Evolutionary conservation across 2,329 filamentous ascomycete genomes (phyloP).

Genomic region (Pseudogymnoascus sp.): DNA sequence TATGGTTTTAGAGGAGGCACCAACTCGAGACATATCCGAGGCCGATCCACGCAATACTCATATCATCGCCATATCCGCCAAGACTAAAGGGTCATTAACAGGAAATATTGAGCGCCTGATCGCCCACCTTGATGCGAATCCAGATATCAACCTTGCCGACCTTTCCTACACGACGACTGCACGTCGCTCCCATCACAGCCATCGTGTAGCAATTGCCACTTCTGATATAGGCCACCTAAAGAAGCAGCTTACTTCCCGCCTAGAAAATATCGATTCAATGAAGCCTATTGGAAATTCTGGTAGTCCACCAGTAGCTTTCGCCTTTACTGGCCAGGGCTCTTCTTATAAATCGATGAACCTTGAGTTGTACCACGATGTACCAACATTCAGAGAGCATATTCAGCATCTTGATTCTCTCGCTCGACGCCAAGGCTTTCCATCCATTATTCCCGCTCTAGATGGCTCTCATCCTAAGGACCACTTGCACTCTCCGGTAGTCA

Average conservation of each 20-base stretch:
- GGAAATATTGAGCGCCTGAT: conserved; percentile 15
- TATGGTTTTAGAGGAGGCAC: conserved; percentile 20
- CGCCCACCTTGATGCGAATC: conserved; percentile 15
- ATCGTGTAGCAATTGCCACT: conserved; percentile 43
- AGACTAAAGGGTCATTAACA: conserved; percentile 13
- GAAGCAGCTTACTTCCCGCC: conserved; percentile 13
- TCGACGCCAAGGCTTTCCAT: conserved; percentile 22
- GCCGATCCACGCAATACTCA: conserved; percentile 36
- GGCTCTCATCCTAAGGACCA: conserved; percentile 34
- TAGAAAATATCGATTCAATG: neutral
- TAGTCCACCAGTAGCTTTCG: conserved; percentile 7
- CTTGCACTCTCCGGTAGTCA: conserved; percentile 42
- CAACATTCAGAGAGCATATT: conserved; percentile 22
- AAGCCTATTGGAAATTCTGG: conserved; percentile 7
- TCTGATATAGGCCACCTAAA: conserved; percentile 25
- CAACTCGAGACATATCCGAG: conserved; percentile 24
- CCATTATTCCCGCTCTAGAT: conserved; percentile 35
- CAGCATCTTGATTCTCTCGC: conserved; percentile 22
- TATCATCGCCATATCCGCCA: conserved; percentile 43
- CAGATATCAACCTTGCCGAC: conserved; percentile 13
- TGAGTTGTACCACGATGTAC: conserved; percentile 37
- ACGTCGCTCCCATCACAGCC: conserved; percentile 51
- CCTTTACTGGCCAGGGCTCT: conserved; percentile 36
- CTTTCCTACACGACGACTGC: conserved; percentile 20
- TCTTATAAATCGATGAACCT: conserved; percentile 27